Evolutionary conservation across 1,139 yeast genomes (phyloP), one percentile per base, ranked within the genome.

Genomic region (Geotrichum aggregatum): DNA sequence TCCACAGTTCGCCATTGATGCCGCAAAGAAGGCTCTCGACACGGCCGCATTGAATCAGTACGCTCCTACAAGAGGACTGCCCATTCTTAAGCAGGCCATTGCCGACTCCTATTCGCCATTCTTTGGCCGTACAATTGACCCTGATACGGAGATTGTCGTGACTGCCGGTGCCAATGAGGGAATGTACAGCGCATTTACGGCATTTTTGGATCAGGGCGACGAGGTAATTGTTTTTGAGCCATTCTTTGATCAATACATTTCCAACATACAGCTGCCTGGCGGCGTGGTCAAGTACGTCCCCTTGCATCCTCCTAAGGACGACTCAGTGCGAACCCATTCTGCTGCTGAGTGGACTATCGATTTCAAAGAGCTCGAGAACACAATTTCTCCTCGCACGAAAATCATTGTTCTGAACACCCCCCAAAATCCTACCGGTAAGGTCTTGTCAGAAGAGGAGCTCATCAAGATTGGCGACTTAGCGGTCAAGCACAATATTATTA

Each of bases 141-240:
- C 78, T 24, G 71, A 76, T 13, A 76, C 80, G 40, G 84, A 88
- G 63, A 76, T 92, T 43, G 80, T 84, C 54, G 83, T 91, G 48
- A 87, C 97, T 41, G 91, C 98, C 1, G 98, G 98, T 52, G 98
- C 98, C 44, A 92, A 92, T 63, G 98, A 92, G 71, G 98, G 97
- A 39, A 86, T 92, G 76, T 77, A 87, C 55, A 71, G 96, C 1
- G 81, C 86, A 2, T 83, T 91, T 66, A 85, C 89, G 55, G 98
- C 94, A 0, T 84, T 89, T 61, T 71, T 92, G 59, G 79, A 87
- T 49, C 80, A 83, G 1, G 98, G 95, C 16, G 98, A 92, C 66
- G 98, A 92, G 69, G 98, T 84, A 14, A 86, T 92, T 69, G 97
- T 92, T 16, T 87, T 92, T 67, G 96, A 92, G 69, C 98, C 98